phyloP scores from a whole-genome alignment of 1,284 basidiomycete genomes.

The Agroathelia rolfsii region DNA sequence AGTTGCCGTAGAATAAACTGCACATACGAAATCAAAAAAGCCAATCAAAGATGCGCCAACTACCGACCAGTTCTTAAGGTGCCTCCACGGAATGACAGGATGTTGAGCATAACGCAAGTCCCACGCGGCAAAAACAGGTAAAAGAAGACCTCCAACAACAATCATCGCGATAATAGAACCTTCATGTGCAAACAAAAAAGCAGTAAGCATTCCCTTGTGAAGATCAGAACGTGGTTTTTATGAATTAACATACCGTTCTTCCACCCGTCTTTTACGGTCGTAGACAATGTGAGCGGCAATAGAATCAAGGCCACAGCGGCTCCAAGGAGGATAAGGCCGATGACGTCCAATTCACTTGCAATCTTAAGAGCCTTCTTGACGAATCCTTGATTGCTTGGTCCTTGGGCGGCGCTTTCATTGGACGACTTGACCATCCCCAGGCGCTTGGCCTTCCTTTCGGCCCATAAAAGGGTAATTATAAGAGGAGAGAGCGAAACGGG shows the following conservation, averaged over 20 bases:
- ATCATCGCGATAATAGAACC: constrained; percentile 50
- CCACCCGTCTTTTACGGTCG: constrained; percentile 26
- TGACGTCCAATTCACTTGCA: constrained; percentile 27
- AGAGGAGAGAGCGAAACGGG: constrained; percentile 17
- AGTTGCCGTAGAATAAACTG: constrained; percentile 1
- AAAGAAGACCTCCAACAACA: constrained; percentile 33
- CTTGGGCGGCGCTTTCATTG: not conserved
- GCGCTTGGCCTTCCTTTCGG: constrained; percentile 30
- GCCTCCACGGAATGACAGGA: constrained; percentile 45
- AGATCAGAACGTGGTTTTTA: too few relatives aligned
- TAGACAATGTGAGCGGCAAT: constrained; percentile 46
- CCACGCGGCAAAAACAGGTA: constrained; percentile 37
- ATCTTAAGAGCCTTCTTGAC: constrained; percentile 18
- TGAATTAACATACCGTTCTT: constrained; percentile 18
- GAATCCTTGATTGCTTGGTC: constrained; percentile 1
- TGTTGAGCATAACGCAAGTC: constrained; percentile 38
- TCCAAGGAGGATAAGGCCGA: constrained; percentile 50
- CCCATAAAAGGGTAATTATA: constrained; percentile 35
- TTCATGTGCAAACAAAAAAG: constrained; percentile 15
- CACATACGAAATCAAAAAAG: constrained; percentile 57
- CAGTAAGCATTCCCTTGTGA: too few relatives aligned
- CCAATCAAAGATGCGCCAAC: constrained; percentile 55
- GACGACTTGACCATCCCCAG: constrained; percentile 16
- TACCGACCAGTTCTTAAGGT: constrained; percentile 49
- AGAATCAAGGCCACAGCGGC: constrained; percentile 43